These are phyloP conservation scores for Cercospora sesami DNA, from an alignment of 2,329 filamentous ascomycete genomes.

Conservation along the genomic window DNA sequence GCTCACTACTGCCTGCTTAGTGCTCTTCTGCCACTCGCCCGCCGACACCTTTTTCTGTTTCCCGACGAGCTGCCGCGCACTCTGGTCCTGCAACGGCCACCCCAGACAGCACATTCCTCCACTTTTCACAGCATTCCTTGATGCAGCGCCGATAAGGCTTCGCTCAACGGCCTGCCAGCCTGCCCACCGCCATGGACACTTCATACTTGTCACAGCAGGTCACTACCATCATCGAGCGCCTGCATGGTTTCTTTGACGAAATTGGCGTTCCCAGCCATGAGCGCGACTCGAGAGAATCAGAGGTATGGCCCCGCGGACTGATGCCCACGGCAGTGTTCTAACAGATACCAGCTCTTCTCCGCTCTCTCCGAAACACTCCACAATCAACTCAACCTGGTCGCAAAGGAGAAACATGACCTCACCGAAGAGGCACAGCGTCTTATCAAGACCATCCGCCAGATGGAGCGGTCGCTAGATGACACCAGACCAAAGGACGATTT, in stretches of 20 bases:
- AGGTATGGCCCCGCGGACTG: slow-evolving; percentile 60
- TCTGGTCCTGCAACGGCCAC: slow-evolving; percentile 4
- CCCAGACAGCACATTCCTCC: slow-evolving; percentile 6
- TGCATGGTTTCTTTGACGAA: slow-evolving; percentile 94
- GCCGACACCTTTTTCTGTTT: not conserved
- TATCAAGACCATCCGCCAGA: slow-evolving; percentile 83
- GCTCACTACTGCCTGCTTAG: slow-evolving; percentile 9
- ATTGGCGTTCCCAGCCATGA: slow-evolving; percentile 95
- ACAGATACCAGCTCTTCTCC: slow-evolving; percentile 69
- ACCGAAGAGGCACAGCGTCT: slow-evolving; percentile 85
- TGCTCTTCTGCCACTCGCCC: not conserved
- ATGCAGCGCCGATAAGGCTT: slow-evolving; percentile 12
- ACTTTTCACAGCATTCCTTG: slow-evolving; percentile 9
- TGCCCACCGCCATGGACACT: slow-evolving; percentile 67
- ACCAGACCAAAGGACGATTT: slow-evolving; percentile 64
- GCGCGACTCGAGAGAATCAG: slow-evolving; percentile 81
- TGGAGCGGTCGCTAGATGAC: slow-evolving; percentile 87
- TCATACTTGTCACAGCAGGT: slow-evolving; percentile 94
- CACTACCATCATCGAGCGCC: slow-evolving; percentile 85
- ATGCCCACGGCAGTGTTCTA: slow-evolving; percentile 14
- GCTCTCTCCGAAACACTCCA: slow-evolving; percentile 89
- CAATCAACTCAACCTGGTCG: slow-evolving; percentile 82
- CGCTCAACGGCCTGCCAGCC: slow-evolving; percentile 12
- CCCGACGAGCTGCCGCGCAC: slow-evolving; percentile 6
- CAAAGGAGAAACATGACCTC: slow-evolving; percentile 85